Conservation (phyloP, 2,329 filamentous ascomycete species). For the Diplodia seriata region DNA sequence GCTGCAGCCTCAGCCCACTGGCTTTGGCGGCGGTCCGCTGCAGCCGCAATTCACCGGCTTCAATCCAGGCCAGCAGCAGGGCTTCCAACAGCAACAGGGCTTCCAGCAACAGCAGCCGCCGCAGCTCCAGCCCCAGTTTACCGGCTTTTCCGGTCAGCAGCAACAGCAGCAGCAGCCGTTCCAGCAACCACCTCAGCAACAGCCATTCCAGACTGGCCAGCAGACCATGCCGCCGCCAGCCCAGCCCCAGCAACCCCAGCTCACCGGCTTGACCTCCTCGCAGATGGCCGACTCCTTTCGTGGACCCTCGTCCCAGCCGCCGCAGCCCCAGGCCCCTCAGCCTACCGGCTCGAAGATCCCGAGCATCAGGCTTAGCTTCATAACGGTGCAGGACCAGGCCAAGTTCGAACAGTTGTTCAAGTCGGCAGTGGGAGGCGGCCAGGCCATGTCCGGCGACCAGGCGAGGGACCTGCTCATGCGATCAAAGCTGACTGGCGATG, state of each 20-base stretch:
- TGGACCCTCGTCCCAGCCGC: constrained; percentile 40
- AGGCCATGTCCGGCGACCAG: constrained; percentile 89
- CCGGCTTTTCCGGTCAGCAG: constrained; percentile 56
- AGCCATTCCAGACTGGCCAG: constrained; percentile 51
- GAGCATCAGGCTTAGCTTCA: constrained; percentile 92
- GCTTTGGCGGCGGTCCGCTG: constrained; percentile 60
- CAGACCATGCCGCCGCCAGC: constrained; percentile 57
- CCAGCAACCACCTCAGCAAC: constrained; percentile 37
- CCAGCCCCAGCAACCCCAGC: constrained; percentile 59
- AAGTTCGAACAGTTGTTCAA: constrained; percentile 99
- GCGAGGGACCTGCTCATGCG: constrained; percentile 87
- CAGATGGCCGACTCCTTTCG: constrained; percentile 71
- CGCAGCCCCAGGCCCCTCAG: constrained; percentile 58
- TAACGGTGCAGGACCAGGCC: constrained; percentile 90
- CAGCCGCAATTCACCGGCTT: constrained; percentile 69
- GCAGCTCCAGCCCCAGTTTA: constrained; percentile 53
- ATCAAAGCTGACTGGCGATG: constrained; percentile 85
- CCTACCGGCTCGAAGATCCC: constrained; percentile 79
- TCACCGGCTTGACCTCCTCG: constrained; percentile 66
- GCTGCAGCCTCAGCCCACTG: constrained; percentile 59
- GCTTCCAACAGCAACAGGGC: constrained; percentile 56
- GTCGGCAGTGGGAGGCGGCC: constrained; percentile 83
- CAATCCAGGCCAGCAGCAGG: constrained; percentile 52
- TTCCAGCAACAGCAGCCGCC: constrained; percentile 44
- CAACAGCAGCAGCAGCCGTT: constrained; percentile 45